A percentile compares a stretch with the other conserved stretches of the same genome.
Evolutionary conservation across 768 basidiomycete species (phyloP).

Genomic region (Tubosaeta sp.): DNA sequence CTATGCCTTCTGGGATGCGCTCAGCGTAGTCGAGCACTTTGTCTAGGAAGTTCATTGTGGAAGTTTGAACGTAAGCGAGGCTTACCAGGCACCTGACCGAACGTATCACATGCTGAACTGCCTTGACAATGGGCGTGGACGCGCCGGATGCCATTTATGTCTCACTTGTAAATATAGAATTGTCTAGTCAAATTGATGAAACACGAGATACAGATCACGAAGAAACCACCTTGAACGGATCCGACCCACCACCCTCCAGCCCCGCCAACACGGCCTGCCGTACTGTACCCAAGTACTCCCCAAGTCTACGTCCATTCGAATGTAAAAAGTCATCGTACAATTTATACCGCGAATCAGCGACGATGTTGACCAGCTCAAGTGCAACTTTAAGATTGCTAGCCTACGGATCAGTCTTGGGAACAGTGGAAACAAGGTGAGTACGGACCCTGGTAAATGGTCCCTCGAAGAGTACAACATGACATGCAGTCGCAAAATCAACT

Average conservation of each 20-base stretch:
- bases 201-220: constrained; percentile 10
- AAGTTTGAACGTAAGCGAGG: not conserved
- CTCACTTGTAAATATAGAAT: not conserved
- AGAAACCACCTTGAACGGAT: constrained; percentile 56
- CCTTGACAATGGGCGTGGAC: not conserved
- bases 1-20: constrained; percentile 35
- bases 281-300: constrained; percentile 72
- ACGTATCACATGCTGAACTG: not conserved
- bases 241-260: constrained; percentile 70
- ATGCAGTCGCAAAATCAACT: constrained; percentile 84
- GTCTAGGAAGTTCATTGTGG: constrained; percentile 39
- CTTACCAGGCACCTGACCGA: not conserved
- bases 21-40: constrained; percentile 35
- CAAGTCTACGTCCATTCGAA: constrained; percentile 55
- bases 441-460: constrained; percentile 61
- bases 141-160: not conserved
- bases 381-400: constrained; percentile 72
- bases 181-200: constrained; percentile 1
- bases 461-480: constrained; percentile 63
- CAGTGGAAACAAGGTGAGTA: constrained; percentile 6
- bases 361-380: constrained; percentile 73
- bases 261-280: constrained; percentile 67
- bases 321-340: constrained; percentile 80
- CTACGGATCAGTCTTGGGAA: not conserved
- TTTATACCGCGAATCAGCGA: constrained; percentile 83